Percentiles rank a stretch among this genome's conserved stretches.
These are phyloP conservation scores for Pharnaceum exiguum DNA, from an alignment of 148 eudicot genomes.

Conservation along the genomic window DNA sequence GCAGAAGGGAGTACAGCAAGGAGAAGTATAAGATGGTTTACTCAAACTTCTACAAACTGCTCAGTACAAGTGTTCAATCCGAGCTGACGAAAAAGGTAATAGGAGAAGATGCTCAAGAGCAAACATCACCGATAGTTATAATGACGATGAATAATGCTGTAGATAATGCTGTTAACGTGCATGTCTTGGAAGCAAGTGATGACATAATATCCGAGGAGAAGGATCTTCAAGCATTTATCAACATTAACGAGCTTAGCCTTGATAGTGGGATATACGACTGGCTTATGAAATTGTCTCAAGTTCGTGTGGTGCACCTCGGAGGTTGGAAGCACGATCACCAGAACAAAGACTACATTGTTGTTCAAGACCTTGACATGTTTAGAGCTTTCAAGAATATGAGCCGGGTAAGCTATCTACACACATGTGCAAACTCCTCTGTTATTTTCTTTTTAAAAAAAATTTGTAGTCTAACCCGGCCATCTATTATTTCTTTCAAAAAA, in stretches of 20 bases:
- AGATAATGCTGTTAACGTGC: not conserved
- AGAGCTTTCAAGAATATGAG: not conserved
- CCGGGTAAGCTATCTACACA: no score
- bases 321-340: not conserved
- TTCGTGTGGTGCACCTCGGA: slow-evolving; percentile 11
- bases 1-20: not conserved
- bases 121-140: no score
- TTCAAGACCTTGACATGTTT: not conserved
- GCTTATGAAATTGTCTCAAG: not conserved
- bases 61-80: no score
- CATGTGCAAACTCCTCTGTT: no score
- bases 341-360: not conserved
- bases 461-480: no score
- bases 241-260: not conserved
- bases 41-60: not conserved
- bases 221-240: not conserved
- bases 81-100: no score
- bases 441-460: no score
- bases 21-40: not conserved
- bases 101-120: no score
- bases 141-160: not conserved
- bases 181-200: no score
- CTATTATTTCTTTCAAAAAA: no score
- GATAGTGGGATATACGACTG: not conserved
- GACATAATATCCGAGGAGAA: not conserved